Evolutionary conservation across 441 rosid species (phyloP).

Genomic region (Theobroma grandiflorum): DNA sequence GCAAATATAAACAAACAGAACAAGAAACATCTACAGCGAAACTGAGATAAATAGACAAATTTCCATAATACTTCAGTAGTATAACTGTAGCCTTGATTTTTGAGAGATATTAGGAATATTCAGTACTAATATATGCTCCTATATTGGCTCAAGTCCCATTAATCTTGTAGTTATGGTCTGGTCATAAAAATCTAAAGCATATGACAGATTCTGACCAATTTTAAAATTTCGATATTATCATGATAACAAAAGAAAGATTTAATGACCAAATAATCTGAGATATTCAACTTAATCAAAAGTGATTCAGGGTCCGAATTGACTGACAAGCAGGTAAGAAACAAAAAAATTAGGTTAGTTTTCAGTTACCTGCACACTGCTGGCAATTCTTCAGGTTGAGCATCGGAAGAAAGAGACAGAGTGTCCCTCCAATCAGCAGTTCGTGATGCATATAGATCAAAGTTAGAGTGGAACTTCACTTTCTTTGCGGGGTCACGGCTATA

Average conservation of each 20-base stretch:
- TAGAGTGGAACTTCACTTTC: conserved; percentile 33
- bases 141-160: not conserved
- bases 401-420: conserved; percentile 21
- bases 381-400: conserved; percentile 29
- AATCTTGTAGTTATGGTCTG: too few species aligned
- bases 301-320: not conserved
- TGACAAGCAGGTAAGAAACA: not conserved
- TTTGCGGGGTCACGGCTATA: conserved; percentile 27
- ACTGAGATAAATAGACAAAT: not conserved
- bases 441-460: conserved; percentile 33
- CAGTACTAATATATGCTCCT: too few species aligned
- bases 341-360: not conserved
- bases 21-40: not conserved
- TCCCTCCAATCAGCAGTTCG: conserved; percentile 49
- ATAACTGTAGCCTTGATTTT: too few species aligned
- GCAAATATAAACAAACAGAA: not conserved
- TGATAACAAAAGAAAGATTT: too few species aligned
- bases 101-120: too few species aligned
- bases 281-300: not conserved
- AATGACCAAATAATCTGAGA: too few species aligned
- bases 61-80: too few species aligned
- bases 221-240: too few species aligned
- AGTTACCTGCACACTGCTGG: conserved; percentile 42
- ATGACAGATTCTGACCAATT: too few species aligned
- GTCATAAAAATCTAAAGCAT: too few species aligned